phyloP scores from a whole-genome alignment of 2,329 filamentous ascomycete species.

The Corniculantispora saksenae region DNA sequence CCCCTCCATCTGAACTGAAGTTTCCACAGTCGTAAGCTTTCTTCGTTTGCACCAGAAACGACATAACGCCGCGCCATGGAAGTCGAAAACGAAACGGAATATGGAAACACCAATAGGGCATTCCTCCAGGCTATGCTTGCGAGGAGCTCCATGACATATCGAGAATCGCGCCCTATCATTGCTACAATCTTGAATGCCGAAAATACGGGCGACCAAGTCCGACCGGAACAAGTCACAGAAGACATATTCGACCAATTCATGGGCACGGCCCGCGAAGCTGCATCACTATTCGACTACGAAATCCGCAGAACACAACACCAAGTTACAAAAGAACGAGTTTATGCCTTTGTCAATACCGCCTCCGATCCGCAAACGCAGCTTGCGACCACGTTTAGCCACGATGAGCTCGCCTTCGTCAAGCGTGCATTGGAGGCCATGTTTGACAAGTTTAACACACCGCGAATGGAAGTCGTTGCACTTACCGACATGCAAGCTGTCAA shows the following conservation, averaged over 20 bases:
- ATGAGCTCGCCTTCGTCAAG: constrained; percentile 89
- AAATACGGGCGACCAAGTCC: constrained; percentile 37
- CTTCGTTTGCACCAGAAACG: neutral
- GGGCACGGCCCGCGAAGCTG: constrained; percentile 66
- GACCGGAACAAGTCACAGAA: constrained; percentile 64
- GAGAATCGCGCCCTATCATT: constrained; percentile 71
- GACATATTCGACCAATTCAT: constrained; percentile 71
- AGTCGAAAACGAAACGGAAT: constrained; percentile 37
- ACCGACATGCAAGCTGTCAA: constrained; percentile 77
- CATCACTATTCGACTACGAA: constrained; percentile 83
- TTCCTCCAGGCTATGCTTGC: constrained; percentile 89
- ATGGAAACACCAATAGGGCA: constrained; percentile 71
- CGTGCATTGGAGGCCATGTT: constrained; percentile 90
- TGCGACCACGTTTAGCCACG: constrained; percentile 75
- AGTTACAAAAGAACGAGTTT: constrained; percentile 64
- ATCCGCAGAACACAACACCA: constrained; percentile 78
- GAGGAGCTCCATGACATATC: constrained; percentile 73
- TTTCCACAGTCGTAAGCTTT: neutral
- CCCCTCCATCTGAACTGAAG: constrained; percentile 2
- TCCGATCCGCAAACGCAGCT: constrained; percentile 85
- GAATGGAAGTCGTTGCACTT: constrained; percentile 82
- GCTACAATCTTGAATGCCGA: constrained; percentile 71
- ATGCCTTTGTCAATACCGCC: constrained; percentile 83
- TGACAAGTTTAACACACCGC: constrained; percentile 76
- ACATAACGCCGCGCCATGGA: constrained; percentile 24